Base-by-base conservation (phyloP, 352 stramenopile genomes). In the Aphanomyces euteiches region DNA sequence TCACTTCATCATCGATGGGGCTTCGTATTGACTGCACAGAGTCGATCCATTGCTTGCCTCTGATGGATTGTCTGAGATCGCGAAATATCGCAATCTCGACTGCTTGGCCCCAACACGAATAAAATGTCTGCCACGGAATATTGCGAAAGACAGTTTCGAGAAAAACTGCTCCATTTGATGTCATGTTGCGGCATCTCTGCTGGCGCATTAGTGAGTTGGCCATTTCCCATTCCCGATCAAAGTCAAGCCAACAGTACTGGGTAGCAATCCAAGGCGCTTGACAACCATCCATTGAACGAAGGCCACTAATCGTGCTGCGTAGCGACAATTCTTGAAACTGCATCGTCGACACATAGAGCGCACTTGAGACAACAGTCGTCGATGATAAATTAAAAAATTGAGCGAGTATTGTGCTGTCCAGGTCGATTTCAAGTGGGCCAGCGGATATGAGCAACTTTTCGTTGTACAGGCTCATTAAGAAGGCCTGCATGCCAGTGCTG, bases 91-190 rank as follows among this genome's bases (percentile, higher is more conserved):
- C 39, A 17, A 37, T 57, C 37, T 67, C 7, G 28, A 67, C 36
- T 13, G 10, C 60, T 17, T 28, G 7, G 37, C 60, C 60, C 60
- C 8, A 19, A 19, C 17, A 28, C 8, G 7, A 39, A 13, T 15
- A 4, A 19, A 19, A 67, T 7, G 12, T 41, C 10, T 56, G 6
- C 60, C 28, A 67, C 15, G 50, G 15, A 34, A 56, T 34, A 57
- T 67, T 67, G 5, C 60, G 60, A 12, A 67, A 57, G 3, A 67
- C 13, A 8, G 60, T 37, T 37, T 67, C 60, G 1, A 67, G 17
- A 37, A 56, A 67, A 37, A 67, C 60, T n/a, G 43, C 43, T 50
- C 43, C 43, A 50, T 67, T 37, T 10, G 8, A 10, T 19, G 45
- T 15, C 10, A 41, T 12, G 6, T 17, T 37, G 12, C 15, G 19